Evolutionary conservation across 805 yeast genomes (phyloP), one percentile per base, ranked within the genome.

Genomic region (Scheffersomyces ergatensis): DNA sequence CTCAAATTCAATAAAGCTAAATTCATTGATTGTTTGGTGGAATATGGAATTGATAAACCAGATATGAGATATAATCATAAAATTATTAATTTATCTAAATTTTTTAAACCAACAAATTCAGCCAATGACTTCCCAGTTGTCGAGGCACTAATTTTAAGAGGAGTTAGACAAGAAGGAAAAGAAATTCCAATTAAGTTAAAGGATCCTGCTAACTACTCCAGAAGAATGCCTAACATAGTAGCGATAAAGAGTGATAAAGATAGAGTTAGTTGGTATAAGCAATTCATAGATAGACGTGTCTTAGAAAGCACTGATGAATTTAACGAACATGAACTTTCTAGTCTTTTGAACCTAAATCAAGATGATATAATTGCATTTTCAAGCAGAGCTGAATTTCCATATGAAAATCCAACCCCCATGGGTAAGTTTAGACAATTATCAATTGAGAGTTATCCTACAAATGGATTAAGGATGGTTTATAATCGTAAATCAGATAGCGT

Each of bases 341-440:
- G 53, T 2, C 40, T 45, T 1, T 57, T 86, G 17, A 52, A 64
- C 14, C 56, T 88, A 16, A 47, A 70, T 33, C 62, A 74, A 1
- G 96, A 96, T 32, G 96, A 89, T 58, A 65, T 87, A 2, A 55
- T 93, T 24, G 92, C 90, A 2, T 74, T 85, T 12, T 74, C 89
- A n/a, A 86, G 85, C n/a, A 73, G 98, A 45, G 77, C 85, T 2
- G 54, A 57, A 12, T 43, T 78, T 17, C 67, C 92, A 0, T 92
- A 88, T 57, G 99, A 92, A 55, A 92, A 89, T 54, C 98, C 98
- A 16, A 93, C 98, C 0, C 98, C 99, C 0, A 63, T 93, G 39
- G 99, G 99, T 0, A 74, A 84, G 40, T 75, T 87, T 48, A 74
- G 99, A 43, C 96, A 89, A 55, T 54, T 87, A 37, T 79, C 89